Conservation (phyloP, 257 asterid genomes). For the Jacaranda mimosifolia region DNA sequence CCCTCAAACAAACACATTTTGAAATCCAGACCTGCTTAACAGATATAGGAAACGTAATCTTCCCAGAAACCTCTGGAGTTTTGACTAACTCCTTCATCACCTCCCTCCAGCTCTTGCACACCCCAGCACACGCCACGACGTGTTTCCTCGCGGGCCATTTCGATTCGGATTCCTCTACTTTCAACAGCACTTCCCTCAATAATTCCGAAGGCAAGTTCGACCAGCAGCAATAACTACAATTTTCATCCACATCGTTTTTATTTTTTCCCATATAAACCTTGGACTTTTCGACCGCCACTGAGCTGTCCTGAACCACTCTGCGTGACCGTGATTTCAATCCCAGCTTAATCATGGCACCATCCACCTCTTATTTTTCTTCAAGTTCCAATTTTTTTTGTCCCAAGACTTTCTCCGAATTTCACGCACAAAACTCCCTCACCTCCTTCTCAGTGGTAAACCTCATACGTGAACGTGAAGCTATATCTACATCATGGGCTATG, state of each 20-base stretch:
- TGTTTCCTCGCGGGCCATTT: conserved; percentile 82
- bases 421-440: conserved; percentile 10
- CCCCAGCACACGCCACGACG: conserved; percentile 92
- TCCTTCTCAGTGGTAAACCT: conserved; percentile 16
- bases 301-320: conserved; percentile 79
- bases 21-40: conserved; percentile 74
- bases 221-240: conserved; percentile 54
- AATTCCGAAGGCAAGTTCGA: conserved; percentile 78
- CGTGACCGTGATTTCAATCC: conserved; percentile 73
- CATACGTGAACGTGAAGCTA: conserved; percentile 17
- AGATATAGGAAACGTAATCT: conserved; percentile 79
- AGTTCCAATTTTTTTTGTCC: conserved; percentile 25
- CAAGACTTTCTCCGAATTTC: conserved; percentile 14
- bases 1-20: not conserved
- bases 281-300: conserved; percentile 59
- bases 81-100: conserved; percentile 77
- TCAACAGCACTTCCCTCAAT: conserved; percentile 73
- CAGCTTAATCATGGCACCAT: conserved; percentile 63
- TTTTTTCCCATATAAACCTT: conserved; percentile 28
- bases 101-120: conserved; percentile 89
- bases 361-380: too few relatives aligned
- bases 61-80: conserved; percentile 78
- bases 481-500: conserved; percentile 12
- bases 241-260: conserved; percentile 29
- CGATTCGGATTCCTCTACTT: conserved; percentile 68